Evolutionary conservation across 164 flowering plant genomes (phyloP), one percentile per base, ranked within the genome.

Genomic region (Akebia trifoliata): DNA sequence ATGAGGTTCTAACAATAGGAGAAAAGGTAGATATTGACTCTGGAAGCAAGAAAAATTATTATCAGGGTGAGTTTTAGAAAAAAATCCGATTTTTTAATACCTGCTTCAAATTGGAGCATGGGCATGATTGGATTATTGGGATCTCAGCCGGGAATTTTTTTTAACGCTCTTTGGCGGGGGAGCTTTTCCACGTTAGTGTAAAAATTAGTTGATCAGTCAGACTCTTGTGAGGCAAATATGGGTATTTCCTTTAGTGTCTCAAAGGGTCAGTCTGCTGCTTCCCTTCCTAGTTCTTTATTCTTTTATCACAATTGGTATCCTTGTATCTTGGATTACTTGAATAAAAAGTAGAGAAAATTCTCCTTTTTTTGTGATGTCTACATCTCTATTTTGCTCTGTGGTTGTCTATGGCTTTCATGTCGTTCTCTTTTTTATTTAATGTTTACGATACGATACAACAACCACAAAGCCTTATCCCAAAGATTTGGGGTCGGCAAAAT

Each of bases 31-130:
- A n/a, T 30, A 21, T 48, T 66, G 60, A 66, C 56, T 74, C 26
- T 44, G 74, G 78, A 57, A 73, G 80, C 72, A 68, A 72, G 50
- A 35, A 44, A n/a, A n/a, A n/a, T n/a, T n/a, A 61, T 79, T 76
- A 74, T 76, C 79, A 70, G 57, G 50, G 64, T 60, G 51, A 61
- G 54, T 60, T 67, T 67, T 76, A 65, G 73, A 49, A 55, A 56
- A n/a, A n/a, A n/a, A n/a, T n/a, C n/a, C n/a, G n/a, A 76, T 76
- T 78, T 74, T 84, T 84, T 78, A n/a, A 79, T 74, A 84, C 83
- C 72, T 20, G 79, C 68, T 70, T 71, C 65, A 28, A 74, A 75
- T 63, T 70, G 75, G 65, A 76, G 63, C 31, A 20, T 44, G 56
- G 53, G 74, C 75, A 73, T 72, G 29, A 63, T 47, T 51, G 64